Conservation (phyloP, 352 stramenopile species). For the Phytophthora brassicae region DNA sequence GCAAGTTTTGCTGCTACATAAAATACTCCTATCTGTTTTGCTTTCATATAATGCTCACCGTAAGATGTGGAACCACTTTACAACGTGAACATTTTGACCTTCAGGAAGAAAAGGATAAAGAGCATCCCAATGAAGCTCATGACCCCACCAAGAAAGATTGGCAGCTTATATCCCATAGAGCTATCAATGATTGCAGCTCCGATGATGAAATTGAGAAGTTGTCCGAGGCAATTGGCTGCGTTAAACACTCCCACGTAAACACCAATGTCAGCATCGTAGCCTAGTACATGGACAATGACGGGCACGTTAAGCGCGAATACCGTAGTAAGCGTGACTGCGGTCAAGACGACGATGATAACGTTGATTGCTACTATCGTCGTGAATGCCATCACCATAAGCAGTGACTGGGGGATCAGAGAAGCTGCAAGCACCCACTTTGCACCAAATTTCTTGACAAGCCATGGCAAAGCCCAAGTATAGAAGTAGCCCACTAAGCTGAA, state of each 20-base stretch:
- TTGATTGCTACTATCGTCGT: constrained; percentile 13
- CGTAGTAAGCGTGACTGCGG: constrained; percentile 19
- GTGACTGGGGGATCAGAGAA: constrained; percentile 18
- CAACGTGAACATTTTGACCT: constrained; percentile 46
- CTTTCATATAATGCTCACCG: neutral
- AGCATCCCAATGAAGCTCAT: constrained; percentile 32
- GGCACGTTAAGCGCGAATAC: constrained; percentile 24
- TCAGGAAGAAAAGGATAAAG: constrained; percentile 46
- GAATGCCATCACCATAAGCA: constrained; percentile 20
- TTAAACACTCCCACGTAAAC: constrained; percentile 30
- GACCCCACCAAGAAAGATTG: constrained; percentile 22
- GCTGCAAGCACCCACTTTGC: constrained; percentile 22
- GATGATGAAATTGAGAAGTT: constrained; percentile 27
- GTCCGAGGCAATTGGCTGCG: constrained; percentile 25
- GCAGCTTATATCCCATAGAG: constrained; percentile 27
- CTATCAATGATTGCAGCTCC: constrained; percentile 18
- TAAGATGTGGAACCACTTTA: too few species aligned
- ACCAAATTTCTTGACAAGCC: constrained; percentile 38
- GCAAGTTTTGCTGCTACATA: too few species aligned
- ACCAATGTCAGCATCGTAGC: constrained; percentile 21
- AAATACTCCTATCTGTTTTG: too few species aligned
- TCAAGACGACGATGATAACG: constrained; percentile 21
- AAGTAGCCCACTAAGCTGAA: constrained; percentile 43
- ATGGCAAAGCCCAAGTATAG: constrained; percentile 46
- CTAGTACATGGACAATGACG: constrained; percentile 26